Percentiles rank a stretch among this genome's conserved stretches.
phyloP scores from a whole-genome alignment of 1,139 yeast species.

The Saccharomyces pastorianus region DNA sequence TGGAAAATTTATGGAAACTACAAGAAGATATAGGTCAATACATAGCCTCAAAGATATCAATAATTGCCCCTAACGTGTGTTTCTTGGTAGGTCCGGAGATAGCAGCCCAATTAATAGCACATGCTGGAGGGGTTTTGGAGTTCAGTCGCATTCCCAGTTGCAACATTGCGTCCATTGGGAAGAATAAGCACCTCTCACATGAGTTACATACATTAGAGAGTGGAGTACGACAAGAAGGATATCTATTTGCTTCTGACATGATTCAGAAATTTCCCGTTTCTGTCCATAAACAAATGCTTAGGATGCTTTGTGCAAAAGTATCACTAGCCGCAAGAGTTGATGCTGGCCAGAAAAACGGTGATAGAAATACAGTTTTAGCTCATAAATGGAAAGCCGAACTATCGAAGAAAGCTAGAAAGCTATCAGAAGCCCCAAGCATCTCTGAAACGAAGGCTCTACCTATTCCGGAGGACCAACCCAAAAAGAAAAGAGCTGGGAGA shows the following conservation, averaged over 20 bases:
- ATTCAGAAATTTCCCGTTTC: slow-evolving; percentile 49
- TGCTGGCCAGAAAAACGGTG: slow-evolving; percentile 18
- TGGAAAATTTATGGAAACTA: slow-evolving; percentile 41
- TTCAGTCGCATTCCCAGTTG: slow-evolving; percentile 73
- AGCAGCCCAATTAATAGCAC: slow-evolving; percentile 66
- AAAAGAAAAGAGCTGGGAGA: slow-evolving; percentile 83
- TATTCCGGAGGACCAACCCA: slow-evolving; percentile 66
- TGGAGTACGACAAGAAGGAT: slow-evolving; percentile 59
- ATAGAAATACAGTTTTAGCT: slow-evolving; percentile 52
- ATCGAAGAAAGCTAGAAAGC: slow-evolving; percentile 54
- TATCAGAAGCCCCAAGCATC: slow-evolving; percentile 70
- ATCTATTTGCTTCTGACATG: slow-evolving; percentile 45
- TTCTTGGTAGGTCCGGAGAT: slow-evolving; percentile 65
- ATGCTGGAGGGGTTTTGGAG: slow-evolving; percentile 63
- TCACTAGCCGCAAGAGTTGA: slow-evolving; percentile 83
- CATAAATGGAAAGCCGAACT: slow-evolving; percentile 52
- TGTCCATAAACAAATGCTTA: slow-evolving; percentile 58
- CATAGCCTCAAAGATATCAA: slow-evolving; percentile 46
- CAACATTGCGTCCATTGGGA: slow-evolving; percentile 73
- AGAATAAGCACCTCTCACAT: slow-evolving; percentile 41
- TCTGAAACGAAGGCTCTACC: slow-evolving; percentile 70
- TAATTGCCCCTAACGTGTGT: slow-evolving; percentile 71
- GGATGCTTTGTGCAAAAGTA: slow-evolving; percentile 74
- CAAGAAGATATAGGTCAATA: slow-evolving; percentile 42
- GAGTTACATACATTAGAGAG: slow-evolving; percentile 38